phyloP scores from a whole-genome alignment of 2,329 filamentous ascomycete species.

The Trichophyton schoenleinii region DNA sequence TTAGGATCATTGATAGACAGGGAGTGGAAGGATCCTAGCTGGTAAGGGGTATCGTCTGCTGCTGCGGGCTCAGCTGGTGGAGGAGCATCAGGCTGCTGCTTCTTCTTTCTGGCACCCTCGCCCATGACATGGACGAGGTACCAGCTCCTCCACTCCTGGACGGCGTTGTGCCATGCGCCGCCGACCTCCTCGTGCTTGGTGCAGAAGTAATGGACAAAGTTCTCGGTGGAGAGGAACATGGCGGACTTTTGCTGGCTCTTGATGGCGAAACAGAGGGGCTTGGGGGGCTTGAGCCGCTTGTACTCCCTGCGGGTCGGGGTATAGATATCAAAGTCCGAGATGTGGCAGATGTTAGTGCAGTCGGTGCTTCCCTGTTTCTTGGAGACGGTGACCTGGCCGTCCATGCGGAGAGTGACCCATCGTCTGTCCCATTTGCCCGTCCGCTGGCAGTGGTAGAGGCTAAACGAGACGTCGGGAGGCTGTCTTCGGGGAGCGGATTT shows the following conservation, averaged over 20 bases:
- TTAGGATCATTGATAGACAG: slow-evolving; percentile 47
- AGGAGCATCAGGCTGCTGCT: slow-evolving; percentile 11
- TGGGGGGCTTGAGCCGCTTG: slow-evolving; percentile 67
- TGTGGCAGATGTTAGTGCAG: slow-evolving; percentile 58
- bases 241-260: slow-evolving; percentile 84
- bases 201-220: slow-evolving; percentile 86
- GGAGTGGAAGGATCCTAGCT: slow-evolving; percentile 55
- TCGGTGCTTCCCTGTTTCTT: slow-evolving; percentile 60
- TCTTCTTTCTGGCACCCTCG: slow-evolving; percentile 34
- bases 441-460: slow-evolving; percentile 68
- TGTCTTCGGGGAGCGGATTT: slow-evolving; percentile 50
- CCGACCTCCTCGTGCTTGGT: slow-evolving; percentile 59
- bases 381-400: slow-evolving; percentile 58
- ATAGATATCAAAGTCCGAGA: slow-evolving; percentile 91
- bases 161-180: slow-evolving; percentile 53
- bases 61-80: too few species aligned
- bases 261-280: slow-evolving; percentile 72
- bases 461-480: slow-evolving; percentile 54
- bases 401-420: slow-evolving; percentile 57
- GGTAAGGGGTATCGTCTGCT: slow-evolving; percentile 33
- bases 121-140: slow-evolving; percentile 66
- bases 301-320: slow-evolving; percentile 56
- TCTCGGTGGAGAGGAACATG: slow-evolving; percentile 68
- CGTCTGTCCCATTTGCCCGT: slow-evolving; percentile 83
- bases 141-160: slow-evolving; percentile 84